Evolutionary conservation across 2,329 filamentous ascomycete species (phyloP).

Genomic region (Verticillium tricorpus): DNA sequence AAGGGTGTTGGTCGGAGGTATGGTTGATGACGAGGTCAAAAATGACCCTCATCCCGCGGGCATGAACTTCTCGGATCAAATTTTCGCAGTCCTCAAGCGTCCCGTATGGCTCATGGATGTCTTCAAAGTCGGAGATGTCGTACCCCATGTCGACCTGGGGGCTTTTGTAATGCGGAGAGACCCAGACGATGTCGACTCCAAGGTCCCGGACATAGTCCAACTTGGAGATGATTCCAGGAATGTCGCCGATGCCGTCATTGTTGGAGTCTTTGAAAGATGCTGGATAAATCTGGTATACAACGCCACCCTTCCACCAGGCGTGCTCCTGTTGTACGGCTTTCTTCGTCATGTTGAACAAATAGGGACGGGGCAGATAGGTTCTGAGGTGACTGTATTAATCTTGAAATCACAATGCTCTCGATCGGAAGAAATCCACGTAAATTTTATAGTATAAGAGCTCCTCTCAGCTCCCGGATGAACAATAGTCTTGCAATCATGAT

Average conservation of each 20-base stretch:
- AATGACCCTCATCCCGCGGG: conserved; percentile 30
- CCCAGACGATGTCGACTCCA: conserved; percentile 48
- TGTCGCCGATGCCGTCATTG: conserved; percentile 48
- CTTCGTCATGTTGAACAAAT: no score
- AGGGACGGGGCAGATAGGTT: no score
- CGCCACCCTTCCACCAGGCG: conserved; percentile 49
- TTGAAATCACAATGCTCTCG: no score
- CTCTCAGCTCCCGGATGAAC: no score
- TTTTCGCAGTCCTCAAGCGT: conserved; percentile 9
- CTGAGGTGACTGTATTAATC: no score
- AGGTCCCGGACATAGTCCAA: conserved; percentile 46
- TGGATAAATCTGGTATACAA: conserved; percentile 53
- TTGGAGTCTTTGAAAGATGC: conserved; percentile 52
- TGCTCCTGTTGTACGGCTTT: not conserved
- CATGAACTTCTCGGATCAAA: conserved; percentile 3
- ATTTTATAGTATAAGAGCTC: no score
- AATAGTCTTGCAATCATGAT: no score
- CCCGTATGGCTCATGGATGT: conserved; percentile 54
- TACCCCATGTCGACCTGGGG: conserved; percentile 58
- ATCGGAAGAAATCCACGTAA: no score
- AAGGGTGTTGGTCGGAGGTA: conserved; percentile 49
- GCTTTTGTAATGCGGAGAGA: conserved; percentile 29
- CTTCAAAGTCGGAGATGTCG: conserved; percentile 61
- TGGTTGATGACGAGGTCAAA: conserved; percentile 76
- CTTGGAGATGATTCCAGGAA: conserved; percentile 48